Evolutionary conservation across 1,284 basidiomycete genomes (phyloP), one percentile per base, ranked within the genome.

Genomic region (Trichosporon coremiiforme): DNA sequence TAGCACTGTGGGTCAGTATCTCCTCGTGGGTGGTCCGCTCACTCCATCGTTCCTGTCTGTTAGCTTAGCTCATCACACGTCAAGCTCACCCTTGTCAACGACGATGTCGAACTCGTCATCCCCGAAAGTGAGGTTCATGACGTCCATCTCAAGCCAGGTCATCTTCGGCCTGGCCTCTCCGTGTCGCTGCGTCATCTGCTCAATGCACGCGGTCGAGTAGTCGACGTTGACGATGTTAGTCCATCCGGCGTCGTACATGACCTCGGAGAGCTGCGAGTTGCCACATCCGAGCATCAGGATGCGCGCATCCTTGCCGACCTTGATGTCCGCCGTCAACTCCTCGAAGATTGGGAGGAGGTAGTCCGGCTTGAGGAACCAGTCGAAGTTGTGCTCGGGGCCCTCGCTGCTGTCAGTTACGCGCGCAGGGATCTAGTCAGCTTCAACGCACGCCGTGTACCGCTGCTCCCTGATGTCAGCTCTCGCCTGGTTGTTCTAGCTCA

Each of bases 231-330:
- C 88, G 70, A 97, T 91, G 74, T 91, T 89, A 71, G 85, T 88
- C 81, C 92, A 96, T 0, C 93, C 94, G 75, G 93, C 91, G 74
- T 94, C 91, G 84, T 93, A 96, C 91, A 96, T 93, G 55, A 77
- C 80, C 74, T 83, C 82, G 17, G 79, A 72, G 57, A 95, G 84
- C 67, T 84, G 90, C 3, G 92, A 93, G 82, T 95, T 96, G 5
- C 94, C 94, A 78, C 94, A 96, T 64, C 94, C 94, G 8, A 97
- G 88, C 88, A 96, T 93, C 70, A 95, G 82, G 73, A 96, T 91
- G 35, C 87, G 85, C 0, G 90, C 86, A 3, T 82, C 80, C 78
- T 88, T 91, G 70, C 89, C 77, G 31, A 66, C 33, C 47, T 57
- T 50, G 60, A 74, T 60, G 25, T 74, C 71, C n/a, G 57, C 67